These are phyloP conservation scores for Tuber brumale DNA, from an alignment of 495 filamentous ascomycete species.

Conservation along the genomic window DNA sequence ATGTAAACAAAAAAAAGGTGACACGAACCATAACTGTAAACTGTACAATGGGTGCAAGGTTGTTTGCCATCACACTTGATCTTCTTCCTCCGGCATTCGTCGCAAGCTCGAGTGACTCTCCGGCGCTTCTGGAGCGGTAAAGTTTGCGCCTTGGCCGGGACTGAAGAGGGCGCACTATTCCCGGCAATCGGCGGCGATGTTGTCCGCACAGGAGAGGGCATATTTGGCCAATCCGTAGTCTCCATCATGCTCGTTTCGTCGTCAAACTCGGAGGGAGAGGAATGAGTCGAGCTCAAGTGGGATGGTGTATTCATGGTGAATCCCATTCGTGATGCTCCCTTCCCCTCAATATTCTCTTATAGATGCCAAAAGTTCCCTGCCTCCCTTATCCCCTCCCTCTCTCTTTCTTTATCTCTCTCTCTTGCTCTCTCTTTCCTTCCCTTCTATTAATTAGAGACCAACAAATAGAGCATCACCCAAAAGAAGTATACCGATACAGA, in stretches of 20 bases:
- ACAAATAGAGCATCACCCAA: not conserved
- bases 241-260: slow-evolving; percentile 41
- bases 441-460: not conserved
- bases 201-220: slow-evolving; percentile 32
- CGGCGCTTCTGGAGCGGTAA: slow-evolving; percentile 76
- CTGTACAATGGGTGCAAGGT: slow-evolving; percentile 94
- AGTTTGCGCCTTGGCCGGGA: slow-evolving; percentile 41
- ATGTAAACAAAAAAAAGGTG: slow-evolving; percentile 18
- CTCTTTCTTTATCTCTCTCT: slow-evolving; percentile 5
- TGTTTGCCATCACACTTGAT: slow-evolving; percentile 98
- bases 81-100: slow-evolving; percentile 95
- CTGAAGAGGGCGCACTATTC: slow-evolving; percentile 35
- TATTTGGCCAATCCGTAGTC: slow-evolving; percentile 37
- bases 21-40: slow-evolving; percentile 90
- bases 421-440: not conserved
- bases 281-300: slow-evolving; percentile 40
- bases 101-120: slow-evolving; percentile 84
- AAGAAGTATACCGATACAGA: not conserved
- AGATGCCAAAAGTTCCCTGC: not conserved
- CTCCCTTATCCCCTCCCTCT: slow-evolving; percentile 14
- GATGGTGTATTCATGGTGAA: slow-evolving; percentile 24
- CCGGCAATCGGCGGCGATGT: slow-evolving; percentile 34
- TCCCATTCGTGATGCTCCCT: not conserved
- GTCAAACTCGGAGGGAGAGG: slow-evolving; percentile 37
- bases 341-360: not conserved